Evolutionary conservation across 768 basidiomycete genomes (phyloP).

Genomic region (Hemileccinum impolitum): DNA sequence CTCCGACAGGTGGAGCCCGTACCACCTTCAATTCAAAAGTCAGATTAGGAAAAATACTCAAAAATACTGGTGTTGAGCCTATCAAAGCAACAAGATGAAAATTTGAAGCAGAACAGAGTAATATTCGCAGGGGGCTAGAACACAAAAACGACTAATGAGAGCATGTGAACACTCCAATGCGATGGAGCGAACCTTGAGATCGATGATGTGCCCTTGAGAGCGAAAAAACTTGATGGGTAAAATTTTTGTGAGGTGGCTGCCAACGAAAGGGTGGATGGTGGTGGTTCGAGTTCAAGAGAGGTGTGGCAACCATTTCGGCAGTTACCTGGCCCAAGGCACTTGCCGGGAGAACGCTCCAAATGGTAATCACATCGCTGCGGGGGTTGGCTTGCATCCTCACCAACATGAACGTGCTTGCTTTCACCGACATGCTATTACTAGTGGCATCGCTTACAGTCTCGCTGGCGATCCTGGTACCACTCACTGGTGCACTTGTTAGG

Average conservation of each 20-base stretch:
- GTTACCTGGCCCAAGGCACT: slow-evolving; percentile 23
- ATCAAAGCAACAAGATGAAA: not conserved
- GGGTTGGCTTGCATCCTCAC: not conserved
- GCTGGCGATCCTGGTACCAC: slow-evolving; percentile 55
- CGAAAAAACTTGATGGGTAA: no score
- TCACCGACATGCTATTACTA: slow-evolving; percentile 41
- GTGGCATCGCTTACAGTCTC: slow-evolving; percentile 47
- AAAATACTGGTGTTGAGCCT: no score
- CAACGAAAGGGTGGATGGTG: slow-evolving; percentile 17
- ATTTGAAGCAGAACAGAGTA: not conserved
- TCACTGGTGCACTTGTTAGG: slow-evolving; percentile 68
- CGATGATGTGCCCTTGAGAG: no score
- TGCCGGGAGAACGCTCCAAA: slow-evolving; percentile 24
- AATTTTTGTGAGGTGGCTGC: no score
- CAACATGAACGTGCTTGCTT: slow-evolving; percentile 31
- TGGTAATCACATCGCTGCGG: slow-evolving; percentile 3
- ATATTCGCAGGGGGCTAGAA: not conserved
- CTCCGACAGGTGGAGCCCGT: not conserved
- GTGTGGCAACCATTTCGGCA: slow-evolving; percentile 16
- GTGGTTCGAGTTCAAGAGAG: slow-evolving; percentile 32
- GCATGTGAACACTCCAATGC: not conserved
- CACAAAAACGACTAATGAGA: not conserved
- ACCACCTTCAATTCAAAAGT: not conserved
- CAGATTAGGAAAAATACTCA: no score
- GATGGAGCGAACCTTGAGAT: not conserved